Evolutionary conservation across 371 early-diverging fungal species (phyloP).

Genomic region (Apophysomyces ossiformis): DNA sequence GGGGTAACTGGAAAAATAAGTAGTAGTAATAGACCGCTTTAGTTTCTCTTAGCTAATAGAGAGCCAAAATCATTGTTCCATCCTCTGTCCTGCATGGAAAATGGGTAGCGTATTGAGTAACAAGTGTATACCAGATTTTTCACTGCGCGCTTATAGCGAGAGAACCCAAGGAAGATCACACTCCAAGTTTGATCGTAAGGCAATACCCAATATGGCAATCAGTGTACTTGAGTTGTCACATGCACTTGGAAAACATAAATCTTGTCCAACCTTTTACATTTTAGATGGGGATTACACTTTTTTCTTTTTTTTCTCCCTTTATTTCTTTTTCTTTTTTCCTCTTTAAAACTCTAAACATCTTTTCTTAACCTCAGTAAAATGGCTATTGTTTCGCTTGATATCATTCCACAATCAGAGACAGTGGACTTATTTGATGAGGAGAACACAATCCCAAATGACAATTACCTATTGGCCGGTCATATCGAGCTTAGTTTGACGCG

Average conservation of each 20-base stretch:
- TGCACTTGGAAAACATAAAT: neutral
- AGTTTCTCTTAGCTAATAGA: neutral
- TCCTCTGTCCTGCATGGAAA: neutral
- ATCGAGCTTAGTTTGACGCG: constrained; percentile 29
- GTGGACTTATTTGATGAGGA: constrained; percentile 33
- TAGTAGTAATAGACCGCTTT: neutral
- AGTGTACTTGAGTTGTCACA: neutral
- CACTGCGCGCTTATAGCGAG: too few relatives aligned
- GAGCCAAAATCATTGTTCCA: neutral
- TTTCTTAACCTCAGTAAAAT: neutral
- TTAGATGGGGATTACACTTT: too few relatives aligned
- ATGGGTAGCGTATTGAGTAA: neutral
- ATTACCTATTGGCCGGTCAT: constrained; percentile 25
- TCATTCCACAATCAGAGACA: constrained; percentile 29
- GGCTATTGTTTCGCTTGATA: constrained; percentile 21
- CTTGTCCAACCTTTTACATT: constrained; percentile 2
- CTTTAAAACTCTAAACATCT: too few relatives aligned
- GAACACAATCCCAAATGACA: constrained; percentile 28
- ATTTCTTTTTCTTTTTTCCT: neutral
- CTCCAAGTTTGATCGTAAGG: too few relatives aligned
- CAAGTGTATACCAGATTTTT: neutral
- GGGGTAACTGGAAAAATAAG: neutral
- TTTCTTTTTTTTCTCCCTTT: constrained; percentile 7
- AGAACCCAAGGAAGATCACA: too few relatives aligned
- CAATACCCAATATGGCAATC: constrained; percentile 1